Percentiles rank a stretch among this genome's conserved stretches.
These are phyloP conservation scores for Colletotrichum zoysiae DNA, from an alignment of 2,329 filamentous ascomycete species.

Conservation along the genomic window DNA sequence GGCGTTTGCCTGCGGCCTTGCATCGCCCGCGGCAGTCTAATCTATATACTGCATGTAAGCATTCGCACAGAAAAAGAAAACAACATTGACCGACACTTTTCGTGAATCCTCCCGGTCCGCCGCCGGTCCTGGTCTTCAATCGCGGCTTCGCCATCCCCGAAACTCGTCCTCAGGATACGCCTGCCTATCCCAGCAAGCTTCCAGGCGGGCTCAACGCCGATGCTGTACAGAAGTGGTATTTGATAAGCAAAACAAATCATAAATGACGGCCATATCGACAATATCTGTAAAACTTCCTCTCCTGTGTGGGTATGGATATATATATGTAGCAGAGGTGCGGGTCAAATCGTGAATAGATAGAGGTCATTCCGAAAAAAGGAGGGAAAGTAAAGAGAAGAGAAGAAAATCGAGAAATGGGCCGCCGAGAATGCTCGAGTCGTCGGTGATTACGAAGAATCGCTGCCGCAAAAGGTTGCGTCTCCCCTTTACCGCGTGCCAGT, in stretches of 20 bases:
- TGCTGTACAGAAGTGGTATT: conserved; percentile 26
- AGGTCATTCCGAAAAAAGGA: conserved; percentile 11
- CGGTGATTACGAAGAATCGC: neutral
- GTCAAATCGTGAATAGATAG: conserved; percentile 18
- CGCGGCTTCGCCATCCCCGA: conserved; percentile 22
- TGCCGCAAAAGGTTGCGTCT: neutral
- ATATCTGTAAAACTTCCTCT: conserved; percentile 21
- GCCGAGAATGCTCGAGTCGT: neutral
- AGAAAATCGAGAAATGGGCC: neutral
- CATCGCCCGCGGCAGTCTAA: conserved; percentile 1
- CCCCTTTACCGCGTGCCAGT: conserved; percentile 29
- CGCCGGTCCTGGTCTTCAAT: neutral
- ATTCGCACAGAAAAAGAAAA: neutral
- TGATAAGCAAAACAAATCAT: conserved; percentile 8
- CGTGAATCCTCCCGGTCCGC: conserved; percentile 3
- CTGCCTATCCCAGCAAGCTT: conserved; percentile 5
- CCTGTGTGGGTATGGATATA: conserved; percentile 17
- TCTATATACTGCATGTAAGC: conserved; percentile 27
- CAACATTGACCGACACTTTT: neutral
- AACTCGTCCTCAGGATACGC: conserved; percentile 17
- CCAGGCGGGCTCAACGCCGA: conserved; percentile 24
- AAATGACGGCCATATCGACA: conserved; percentile 4
- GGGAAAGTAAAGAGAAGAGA: too few species aligned
- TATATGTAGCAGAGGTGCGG: conserved; percentile 13
- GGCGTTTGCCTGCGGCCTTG: neutral